Evolutionary conservation across 306 rosid species (phyloP), one percentile per base, ranked within the genome.

Genomic region (Sicyos edulis): DNA sequence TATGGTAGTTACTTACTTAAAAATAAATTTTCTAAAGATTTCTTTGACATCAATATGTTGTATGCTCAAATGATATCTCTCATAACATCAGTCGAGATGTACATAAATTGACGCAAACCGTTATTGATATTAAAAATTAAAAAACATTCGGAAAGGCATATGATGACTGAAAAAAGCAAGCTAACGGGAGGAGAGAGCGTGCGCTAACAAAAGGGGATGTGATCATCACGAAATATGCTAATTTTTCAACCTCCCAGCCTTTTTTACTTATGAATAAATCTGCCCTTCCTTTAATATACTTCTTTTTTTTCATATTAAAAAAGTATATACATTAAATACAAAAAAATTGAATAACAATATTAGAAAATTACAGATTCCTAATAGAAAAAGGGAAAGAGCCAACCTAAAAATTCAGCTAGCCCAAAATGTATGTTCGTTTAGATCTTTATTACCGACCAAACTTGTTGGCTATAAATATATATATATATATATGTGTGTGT

Each of bases 101-200:
- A 3, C 29, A 26, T 3, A 26, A 26, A 1, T 26, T 26, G 29
- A 26, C 3, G n/a, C 29, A 26, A 26, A n/a, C n/a, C n/a, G n/a
- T n/a, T n/a, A n/a, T n/a, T n/a, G n/a, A n/a, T n/a, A n/a, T n/a
- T n/a, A n/a, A n/a, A n/a, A n/a, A n/a, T n/a, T n/a, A n/a, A n/a
- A n/a, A n/a, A n/a, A n/a, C n/a, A n/a, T n/a, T n/a, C n/a, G n/a
- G n/a, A 40, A 40, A 40, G 45, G 45, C 45, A 5, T 40, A 65
- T 65, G 54, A 65, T 65, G 54, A 45, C 6, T 4, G 54, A 0
- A 44, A 47, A 65, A 63, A 10, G 9, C 34, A 65, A 65, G 9
- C 52, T 14, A 42, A 40, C 37, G 14, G 70, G 20, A 64, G 32
- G 70, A 6, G 54, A 65, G 71, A 9, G 71, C 71, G 71, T 65